A percentile compares a stretch with the other conserved stretches of the same genome.
Evolutionary conservation across 2,329 filamentous ascomycete genomes (phyloP).

Genomic region (Neophaeococcomyces aloes): DNA sequence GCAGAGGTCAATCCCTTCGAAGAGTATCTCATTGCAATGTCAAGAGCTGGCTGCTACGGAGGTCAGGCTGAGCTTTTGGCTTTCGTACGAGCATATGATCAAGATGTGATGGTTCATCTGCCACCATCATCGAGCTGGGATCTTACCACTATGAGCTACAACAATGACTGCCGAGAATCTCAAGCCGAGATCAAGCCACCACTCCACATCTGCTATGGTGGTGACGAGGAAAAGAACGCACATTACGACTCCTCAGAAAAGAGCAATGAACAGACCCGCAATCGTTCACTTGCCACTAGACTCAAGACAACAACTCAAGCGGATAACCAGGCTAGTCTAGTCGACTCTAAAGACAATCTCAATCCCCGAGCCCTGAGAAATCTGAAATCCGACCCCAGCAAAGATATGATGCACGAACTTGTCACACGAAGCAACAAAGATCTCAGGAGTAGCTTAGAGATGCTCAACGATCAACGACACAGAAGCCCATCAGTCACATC

Average conservation of each 20-base stretch:
- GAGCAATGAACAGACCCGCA: slow-evolving; percentile 11
- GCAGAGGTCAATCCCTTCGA: slow-evolving; percentile 49
- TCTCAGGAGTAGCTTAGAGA: slow-evolving; percentile 15
- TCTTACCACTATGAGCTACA: slow-evolving; percentile 16
- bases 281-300: slow-evolving; percentile 2
- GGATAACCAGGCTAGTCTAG: background rate
- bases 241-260: slow-evolving; percentile 23
- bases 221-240: slow-evolving; percentile 20
- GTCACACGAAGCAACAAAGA: slow-evolving; percentile 18
- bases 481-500: slow-evolving; percentile 22
- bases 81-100: slow-evolving; percentile 51
- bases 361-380: slow-evolving; percentile 18
- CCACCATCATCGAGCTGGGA: slow-evolving; percentile 18
- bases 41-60: slow-evolving; percentile 50
- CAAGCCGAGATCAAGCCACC: slow-evolving; percentile 7
- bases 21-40: slow-evolving; percentile 50
- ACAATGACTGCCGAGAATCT: slow-evolving; percentile 15
- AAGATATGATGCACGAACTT: slow-evolving; percentile 21
- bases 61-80: slow-evolving; percentile 59
- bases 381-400: slow-evolving; percentile 15
- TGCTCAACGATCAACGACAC: slow-evolving; percentile 16
- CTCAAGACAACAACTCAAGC: background rate
- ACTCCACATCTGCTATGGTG: slow-evolving; percentile 22
- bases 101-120: slow-evolving; percentile 41
- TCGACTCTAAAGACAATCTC: slow-evolving; percentile 8